Evolutionary conservation across 75 land plant species (phyloP).

Genomic region (Chamaecyparis obtusa): DNA sequence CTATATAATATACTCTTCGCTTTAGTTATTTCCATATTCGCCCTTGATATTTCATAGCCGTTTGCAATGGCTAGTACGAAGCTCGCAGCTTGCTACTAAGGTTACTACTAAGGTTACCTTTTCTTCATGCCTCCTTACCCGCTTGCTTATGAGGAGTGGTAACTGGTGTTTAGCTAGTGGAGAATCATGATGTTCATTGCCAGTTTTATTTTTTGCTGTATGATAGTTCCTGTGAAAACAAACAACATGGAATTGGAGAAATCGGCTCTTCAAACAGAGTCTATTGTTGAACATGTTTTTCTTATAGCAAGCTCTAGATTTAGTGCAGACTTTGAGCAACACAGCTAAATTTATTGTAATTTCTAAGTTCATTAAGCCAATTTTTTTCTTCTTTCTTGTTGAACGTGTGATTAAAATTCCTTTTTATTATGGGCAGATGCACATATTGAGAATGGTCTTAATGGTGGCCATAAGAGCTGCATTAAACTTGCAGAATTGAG

Average conservation of each 20-base stretch:
- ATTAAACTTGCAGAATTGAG: constrained; percentile 83
- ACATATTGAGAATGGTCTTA: constrained; percentile 77
- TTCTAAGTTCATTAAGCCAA: background rate
- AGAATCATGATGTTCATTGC: background rate
- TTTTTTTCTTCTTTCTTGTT: background rate
- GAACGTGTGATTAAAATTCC: background rate
- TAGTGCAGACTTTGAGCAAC: too few species aligned
- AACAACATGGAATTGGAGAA: constrained; percentile 91
- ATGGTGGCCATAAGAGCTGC: constrained; percentile 95
- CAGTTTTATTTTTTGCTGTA: background rate
- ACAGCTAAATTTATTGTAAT: constrained; percentile 51
- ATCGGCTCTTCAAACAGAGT: constrained; percentile 87
- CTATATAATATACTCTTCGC: too few species aligned
- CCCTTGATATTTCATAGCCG: too few species aligned
- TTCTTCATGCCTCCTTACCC: too few species aligned
- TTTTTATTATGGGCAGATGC: constrained; percentile 53
- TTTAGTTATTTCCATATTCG: too few species aligned
- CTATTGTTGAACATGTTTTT: constrained; percentile 85
- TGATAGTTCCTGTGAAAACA: too few species aligned
- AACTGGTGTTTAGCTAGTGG: background rate
- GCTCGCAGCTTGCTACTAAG: too few species aligned
- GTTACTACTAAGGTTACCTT: too few species aligned
- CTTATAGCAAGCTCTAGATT: too few species aligned
- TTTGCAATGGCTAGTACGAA: too few species aligned
- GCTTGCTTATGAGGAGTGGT: background rate